phyloP scores from a whole-genome alignment of 129 eudicot species.

The Glebionis coronaria region DNA sequence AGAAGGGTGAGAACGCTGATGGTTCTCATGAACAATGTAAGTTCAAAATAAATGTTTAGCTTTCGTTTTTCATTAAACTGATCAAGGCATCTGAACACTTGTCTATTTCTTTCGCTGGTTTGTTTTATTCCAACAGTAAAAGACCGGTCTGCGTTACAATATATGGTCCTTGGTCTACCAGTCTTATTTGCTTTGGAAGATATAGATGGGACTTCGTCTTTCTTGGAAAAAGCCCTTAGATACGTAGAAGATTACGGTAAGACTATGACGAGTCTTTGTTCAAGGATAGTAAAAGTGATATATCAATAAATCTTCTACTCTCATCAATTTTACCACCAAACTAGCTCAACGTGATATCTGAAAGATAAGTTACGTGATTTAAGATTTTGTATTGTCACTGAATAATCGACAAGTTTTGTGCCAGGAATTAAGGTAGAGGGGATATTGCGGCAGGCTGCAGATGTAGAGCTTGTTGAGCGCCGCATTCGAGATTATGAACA shows the following conservation, averaged over 20 bases:
- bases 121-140: conserved; percentile 41
- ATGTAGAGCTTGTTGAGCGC: conserved; percentile 88
- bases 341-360: too few species aligned
- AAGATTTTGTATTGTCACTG: conserved; percentile 15
- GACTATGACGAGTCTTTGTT: conserved; percentile 20
- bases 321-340: too few species aligned
- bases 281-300: too few species aligned
- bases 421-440: conserved; percentile 90
- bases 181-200: conserved; percentile 92
- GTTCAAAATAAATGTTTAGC: conserved; percentile 14
- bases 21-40: conserved; percentile 61
- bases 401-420: conserved; percentile 22
- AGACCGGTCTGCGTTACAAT: conserved; percentile 54
- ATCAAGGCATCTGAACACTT: background rate
- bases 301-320: too few species aligned
- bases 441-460: conserved; percentile 97
- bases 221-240: conserved; percentile 90
- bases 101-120: conserved; percentile 7
- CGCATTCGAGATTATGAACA: conserved; percentile 86
- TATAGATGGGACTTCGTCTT: conserved; percentile 87
- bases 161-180: conserved; percentile 82
- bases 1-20: conserved; percentile 54
- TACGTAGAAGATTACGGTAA: conserved; percentile 78
- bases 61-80: background rate
- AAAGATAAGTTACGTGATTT: too few species aligned